A percentile compares a stretch with the other conserved stretches of the same genome.
These are phyloP conservation scores for Yamadazyma endophytica DNA, from an alignment of 805 yeast species.

Conservation along the genomic window DNA sequence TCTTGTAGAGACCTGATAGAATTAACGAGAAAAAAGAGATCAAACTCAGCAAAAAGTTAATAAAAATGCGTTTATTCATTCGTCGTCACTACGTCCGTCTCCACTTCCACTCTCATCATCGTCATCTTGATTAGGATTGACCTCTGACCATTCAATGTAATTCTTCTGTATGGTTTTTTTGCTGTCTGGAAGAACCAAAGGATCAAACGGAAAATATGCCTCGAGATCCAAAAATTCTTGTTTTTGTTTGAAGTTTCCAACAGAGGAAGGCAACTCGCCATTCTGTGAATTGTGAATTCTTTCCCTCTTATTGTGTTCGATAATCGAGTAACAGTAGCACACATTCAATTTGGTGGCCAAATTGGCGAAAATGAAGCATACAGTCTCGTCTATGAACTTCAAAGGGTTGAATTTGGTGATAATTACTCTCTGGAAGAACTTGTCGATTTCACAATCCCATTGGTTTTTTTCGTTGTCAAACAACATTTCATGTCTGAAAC, in stretches of 20 bases:
- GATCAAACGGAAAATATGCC: slow-evolving; percentile 97
- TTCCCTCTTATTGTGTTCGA: slow-evolving; percentile 82
- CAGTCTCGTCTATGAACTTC: slow-evolving; percentile 90
- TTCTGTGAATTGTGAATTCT: slow-evolving; percentile 41
- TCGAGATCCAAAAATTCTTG: slow-evolving; percentile 87
- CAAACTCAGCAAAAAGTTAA: too few relatives aligned
- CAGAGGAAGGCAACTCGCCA: slow-evolving; percentile 25
- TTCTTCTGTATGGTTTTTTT: slow-evolving; percentile 49
- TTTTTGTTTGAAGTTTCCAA: slow-evolving; percentile 49
- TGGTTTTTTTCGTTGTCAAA: slow-evolving; percentile 10
- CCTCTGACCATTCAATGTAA: slow-evolving; percentile 69
- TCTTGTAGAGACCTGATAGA: too few relatives aligned
- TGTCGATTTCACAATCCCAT: slow-evolving; percentile 83
- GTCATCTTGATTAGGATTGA: slow-evolving; percentile 51
- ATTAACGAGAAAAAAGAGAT: too few relatives aligned
- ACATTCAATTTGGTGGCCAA: slow-evolving; percentile 85
- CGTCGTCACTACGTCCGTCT: slow-evolving; percentile 20
- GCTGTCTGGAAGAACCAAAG: slow-evolving; percentile 66
- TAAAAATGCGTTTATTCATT: neutral
- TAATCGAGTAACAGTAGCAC: slow-evolving; percentile 89
- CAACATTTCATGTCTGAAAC: slow-evolving; percentile 73
- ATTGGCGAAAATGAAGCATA: slow-evolving; percentile 88
- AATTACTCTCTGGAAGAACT: slow-evolving; percentile 80
- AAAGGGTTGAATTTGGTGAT: slow-evolving; percentile 90
- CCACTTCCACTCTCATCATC: slow-evolving; percentile 45